These are phyloP conservation scores for Prosopis cineraria DNA, from an alignment of 306 rosid genomes.

Conservation along the genomic window DNA sequence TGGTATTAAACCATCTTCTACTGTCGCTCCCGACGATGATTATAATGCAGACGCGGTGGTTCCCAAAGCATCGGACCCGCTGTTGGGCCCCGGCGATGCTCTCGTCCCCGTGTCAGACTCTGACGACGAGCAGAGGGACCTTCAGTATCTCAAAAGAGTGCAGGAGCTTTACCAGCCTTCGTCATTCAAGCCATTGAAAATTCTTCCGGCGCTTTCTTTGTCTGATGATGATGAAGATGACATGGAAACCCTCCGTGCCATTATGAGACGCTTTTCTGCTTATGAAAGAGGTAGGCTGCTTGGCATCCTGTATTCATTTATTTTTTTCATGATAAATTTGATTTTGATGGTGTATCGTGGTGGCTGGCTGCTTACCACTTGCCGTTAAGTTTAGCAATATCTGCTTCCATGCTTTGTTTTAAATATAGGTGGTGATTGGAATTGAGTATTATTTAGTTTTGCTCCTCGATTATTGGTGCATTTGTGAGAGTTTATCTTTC, in stretches of 20 bases:
- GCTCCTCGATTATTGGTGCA: constrained; percentile 1
- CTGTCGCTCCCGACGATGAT: not conserved
- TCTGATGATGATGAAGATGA: constrained; percentile 75
- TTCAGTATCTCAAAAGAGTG: constrained; percentile 52
- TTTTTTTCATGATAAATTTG: not conserved
- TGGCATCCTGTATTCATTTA: not conserved
- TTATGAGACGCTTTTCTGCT: constrained; percentile 57
- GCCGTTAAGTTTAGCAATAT: not conserved
- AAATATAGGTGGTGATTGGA: not conserved
- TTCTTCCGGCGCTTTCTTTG: constrained; percentile 41
- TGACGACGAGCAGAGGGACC: constrained; percentile 41
- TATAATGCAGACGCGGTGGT: not conserved
- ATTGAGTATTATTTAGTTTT: constrained; percentile 16
- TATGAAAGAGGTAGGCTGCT: constrained; percentile 51
- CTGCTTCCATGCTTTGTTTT: not conserved
- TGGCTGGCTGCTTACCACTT: not conserved
- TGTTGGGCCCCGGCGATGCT: constrained; percentile 31
- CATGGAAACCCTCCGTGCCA: constrained; percentile 57
- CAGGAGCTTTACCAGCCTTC: constrained; percentile 50
- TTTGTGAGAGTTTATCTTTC: not conserved
- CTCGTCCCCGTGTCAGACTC: constrained; percentile 5
- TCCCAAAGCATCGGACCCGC: constrained; percentile 26
- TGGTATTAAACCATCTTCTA: not conserved
- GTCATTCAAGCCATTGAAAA: constrained; percentile 36
- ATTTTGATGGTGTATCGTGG: not conserved